Evolutionary conservation across 2,329 filamentous ascomycete species (phyloP).

Genomic region (Metarhizium robertsii): DNA sequence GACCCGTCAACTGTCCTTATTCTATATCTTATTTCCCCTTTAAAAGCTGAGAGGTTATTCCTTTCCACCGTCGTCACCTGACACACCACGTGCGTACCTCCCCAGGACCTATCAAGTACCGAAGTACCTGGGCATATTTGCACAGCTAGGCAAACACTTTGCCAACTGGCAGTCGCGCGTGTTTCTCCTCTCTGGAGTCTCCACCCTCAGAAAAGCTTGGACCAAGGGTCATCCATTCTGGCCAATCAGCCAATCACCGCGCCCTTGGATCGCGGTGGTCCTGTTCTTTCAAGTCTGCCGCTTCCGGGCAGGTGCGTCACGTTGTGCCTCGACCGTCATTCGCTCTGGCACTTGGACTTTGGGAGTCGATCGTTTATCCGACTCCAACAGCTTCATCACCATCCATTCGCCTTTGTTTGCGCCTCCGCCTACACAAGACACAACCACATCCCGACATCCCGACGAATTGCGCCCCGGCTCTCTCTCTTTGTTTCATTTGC

Average conservation of each 20-base stretch:
- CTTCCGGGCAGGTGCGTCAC: slow-evolving; percentile 7
- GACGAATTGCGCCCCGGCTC: neutral
- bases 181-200: neutral
- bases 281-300: neutral
- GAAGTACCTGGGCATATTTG: no score
- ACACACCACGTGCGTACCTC: no score
- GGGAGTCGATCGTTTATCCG: neutral
- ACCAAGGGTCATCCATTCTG: neutral
- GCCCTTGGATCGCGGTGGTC: neutral
- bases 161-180: no score
- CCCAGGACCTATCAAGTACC: no score
- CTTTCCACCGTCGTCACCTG: no score
- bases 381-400: neutral
- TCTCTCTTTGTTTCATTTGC: neutral
- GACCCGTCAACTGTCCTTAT: no score
- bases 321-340: neutral
- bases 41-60: no score
- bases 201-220: neutral
- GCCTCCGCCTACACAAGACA: neutral
- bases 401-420: neutral
- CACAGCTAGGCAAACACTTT: no score
- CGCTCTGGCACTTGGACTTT: neutral
- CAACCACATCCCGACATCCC: neutral
- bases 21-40: no score
- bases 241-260: neutral